These are phyloP conservation scores for Hypoxylon sp. DNA, from an alignment of 2,329 filamentous ascomycete species.

Conservation along the genomic window DNA sequence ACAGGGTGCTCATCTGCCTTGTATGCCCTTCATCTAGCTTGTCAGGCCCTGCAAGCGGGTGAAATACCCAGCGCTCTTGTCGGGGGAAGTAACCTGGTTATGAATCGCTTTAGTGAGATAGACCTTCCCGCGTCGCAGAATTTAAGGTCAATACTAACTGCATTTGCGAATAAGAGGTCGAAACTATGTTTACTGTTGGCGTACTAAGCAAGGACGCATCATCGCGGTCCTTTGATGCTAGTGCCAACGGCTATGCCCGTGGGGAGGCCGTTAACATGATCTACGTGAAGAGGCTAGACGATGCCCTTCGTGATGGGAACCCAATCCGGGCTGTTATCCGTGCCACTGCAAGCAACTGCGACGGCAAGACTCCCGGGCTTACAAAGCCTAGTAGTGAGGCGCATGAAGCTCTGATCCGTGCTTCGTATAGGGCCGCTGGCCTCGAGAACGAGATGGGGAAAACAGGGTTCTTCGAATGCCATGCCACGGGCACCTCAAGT, in stretches of 20 bases:
- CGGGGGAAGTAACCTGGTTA: slow-evolving; percentile 50
- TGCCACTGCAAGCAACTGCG: slow-evolving; percentile 1
- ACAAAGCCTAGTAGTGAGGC: background rate
- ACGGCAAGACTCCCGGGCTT: slow-evolving; percentile 1
- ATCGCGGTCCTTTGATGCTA: slow-evolving; percentile 19
- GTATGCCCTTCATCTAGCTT: slow-evolving; percentile 54
- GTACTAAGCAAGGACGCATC: background rate
- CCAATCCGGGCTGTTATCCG: slow-evolving; percentile 50
- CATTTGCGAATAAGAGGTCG: background rate
- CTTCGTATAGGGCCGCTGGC: slow-evolving; percentile 1
- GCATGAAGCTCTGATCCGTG: background rate
- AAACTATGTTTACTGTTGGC: background rate
- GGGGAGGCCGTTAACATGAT: slow-evolving; percentile 32
- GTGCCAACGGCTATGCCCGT: slow-evolving; percentile 39
- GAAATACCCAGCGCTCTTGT: slow-evolving; percentile 54
- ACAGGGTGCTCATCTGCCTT: slow-evolving; percentile 57
- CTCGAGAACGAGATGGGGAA: background rate
- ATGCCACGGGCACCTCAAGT: background rate
- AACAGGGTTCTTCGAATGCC: slow-evolving; percentile 4
- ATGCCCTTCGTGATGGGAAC: slow-evolving; percentile 48
- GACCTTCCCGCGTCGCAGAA: background rate
- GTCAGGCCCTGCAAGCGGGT: slow-evolving; percentile 47
- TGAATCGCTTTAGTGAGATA: slow-evolving; percentile 21
- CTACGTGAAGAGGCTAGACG: slow-evolving; percentile 14
- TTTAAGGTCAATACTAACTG: background rate